Evolutionary conservation across 2,329 filamentous ascomycete species (phyloP).

Genomic region (Aspergillus candidus): DNA sequence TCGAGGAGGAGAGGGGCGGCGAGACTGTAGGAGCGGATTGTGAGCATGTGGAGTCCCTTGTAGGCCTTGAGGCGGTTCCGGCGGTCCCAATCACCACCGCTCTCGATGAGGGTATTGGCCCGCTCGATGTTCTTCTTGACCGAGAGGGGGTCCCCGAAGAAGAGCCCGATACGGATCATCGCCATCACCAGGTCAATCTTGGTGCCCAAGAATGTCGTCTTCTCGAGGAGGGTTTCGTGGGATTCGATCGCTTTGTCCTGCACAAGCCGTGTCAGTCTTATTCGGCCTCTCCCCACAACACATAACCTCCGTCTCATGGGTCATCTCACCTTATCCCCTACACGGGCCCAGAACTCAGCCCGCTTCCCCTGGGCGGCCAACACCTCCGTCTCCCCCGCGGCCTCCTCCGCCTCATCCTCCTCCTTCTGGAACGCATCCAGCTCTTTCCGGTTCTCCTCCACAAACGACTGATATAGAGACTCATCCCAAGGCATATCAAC

Average conservation of each 20-base stretch:
- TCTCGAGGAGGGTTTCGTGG: constrained; percentile 90
- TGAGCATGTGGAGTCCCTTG: constrained; percentile 88
- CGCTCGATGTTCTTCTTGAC: constrained; percentile 93
- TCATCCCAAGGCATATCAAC: constrained; percentile 86
- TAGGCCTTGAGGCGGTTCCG: constrained; percentile 98
- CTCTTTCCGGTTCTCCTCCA: constrained; percentile 72
- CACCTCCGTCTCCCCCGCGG: constrained; percentile 92
- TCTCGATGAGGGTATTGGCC: constrained; percentile 82
- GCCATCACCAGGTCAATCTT: constrained; percentile 97
- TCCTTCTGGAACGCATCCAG: constrained; percentile 73
- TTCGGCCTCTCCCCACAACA: background rate
- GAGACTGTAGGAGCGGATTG: constrained; percentile 80
- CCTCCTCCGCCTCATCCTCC: constrained; percentile 89
- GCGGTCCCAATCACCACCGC: constrained; percentile 96
- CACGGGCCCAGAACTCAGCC: constrained; percentile 90
- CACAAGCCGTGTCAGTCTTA: constrained; percentile 2
- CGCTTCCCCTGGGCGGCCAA: constrained; percentile 88
- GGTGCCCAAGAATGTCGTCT: constrained; percentile 91
- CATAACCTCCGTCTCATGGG: no score
- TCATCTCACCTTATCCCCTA: constrained; percentile 78
- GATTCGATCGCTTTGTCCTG: constrained; percentile 90
- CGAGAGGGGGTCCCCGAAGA: constrained; percentile 87
- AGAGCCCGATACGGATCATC: constrained; percentile 90
- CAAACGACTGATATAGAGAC: constrained; percentile 69
- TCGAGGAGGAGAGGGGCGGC: constrained; percentile 92